Evolutionary conservation across 331 rosid genomes (phyloP).

Genomic region (Quercus phellos): DNA sequence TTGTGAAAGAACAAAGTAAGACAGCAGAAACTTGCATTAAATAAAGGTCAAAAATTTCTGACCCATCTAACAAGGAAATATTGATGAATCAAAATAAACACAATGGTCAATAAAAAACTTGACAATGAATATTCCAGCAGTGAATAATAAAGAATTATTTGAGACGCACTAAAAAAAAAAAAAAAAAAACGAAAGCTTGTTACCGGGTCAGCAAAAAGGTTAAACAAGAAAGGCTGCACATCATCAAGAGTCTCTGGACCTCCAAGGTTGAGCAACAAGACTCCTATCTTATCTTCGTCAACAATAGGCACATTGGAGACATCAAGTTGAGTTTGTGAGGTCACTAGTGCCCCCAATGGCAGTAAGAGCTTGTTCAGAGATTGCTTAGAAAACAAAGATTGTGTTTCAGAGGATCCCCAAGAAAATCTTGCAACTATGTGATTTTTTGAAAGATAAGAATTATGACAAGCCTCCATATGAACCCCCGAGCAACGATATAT

Average conservation of each 20-base stretch:
- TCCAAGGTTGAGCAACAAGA: constrained; percentile 87
- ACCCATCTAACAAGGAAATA: constrained; percentile 5
- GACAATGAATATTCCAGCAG: not conserved
- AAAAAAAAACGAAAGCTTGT: constrained; percentile 10
- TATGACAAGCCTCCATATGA: constrained; percentile 36
- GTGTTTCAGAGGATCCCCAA: constrained; percentile 45
- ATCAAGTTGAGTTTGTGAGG: constrained; percentile 39
- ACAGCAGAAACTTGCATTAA: not conserved
- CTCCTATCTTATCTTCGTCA: constrained; percentile 75
- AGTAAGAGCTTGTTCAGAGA: constrained; percentile 42
- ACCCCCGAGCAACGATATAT: constrained; percentile 42
- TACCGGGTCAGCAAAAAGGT: constrained; percentile 97
- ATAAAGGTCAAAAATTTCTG: not conserved
- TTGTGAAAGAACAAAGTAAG: not conserved
- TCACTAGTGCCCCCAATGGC: constrained; percentile 62
- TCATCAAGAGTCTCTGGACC: constrained; percentile 97
- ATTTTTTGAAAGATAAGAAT: constrained; percentile 28
- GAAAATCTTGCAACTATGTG: constrained; percentile 33
- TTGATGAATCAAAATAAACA: not conserved
- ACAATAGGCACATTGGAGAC: constrained; percentile 39
- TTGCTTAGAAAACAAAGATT: constrained; percentile 44
- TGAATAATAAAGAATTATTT: not conserved
- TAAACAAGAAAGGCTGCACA: constrained; percentile 92
- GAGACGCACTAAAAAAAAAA: not conserved
- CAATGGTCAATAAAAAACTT: not conserved